Evolutionary conservation across 768 basidiomycete genomes (phyloP), one percentile per base, ranked within the genome.

Genomic region (Glaciozyma martinii): DNA sequence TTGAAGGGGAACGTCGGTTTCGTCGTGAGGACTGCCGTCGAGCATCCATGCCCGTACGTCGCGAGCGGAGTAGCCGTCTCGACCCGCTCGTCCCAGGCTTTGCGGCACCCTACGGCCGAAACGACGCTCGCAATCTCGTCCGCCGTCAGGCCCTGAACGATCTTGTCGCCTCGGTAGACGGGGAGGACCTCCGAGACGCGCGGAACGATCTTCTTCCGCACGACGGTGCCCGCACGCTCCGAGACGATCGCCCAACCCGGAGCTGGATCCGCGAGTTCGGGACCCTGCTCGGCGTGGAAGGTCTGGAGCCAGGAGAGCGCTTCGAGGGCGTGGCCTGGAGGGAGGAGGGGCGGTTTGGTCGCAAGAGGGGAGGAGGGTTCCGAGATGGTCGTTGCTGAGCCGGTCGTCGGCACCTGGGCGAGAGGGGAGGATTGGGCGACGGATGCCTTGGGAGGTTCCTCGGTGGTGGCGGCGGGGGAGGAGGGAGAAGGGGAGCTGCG

Each of bases 81-180:
- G 71, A 90, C 86, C 27, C 87, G 80, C 60, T 91, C 87, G 73
- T 95, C 92, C 92, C 92, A 95, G 32, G 82, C 81, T 75, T 84
- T 85, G 66, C 89, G 82, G 63, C 85, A 86, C 57, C 85, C 82
- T 47, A 82, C 81, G 66, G 85, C 86, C 12, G 81, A 81, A 23
- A 95, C 80, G 27, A 88, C 81, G 1, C 85, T 80, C 0, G 84
- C 85, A 43, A 97, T 80, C 75, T 99, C 94, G 73, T 95, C 93
- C 1, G 92, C 92, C 1, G 90, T 88, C 16, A 93, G 83, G 5
- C 92, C 91, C 74, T 97, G 89, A 57, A 98, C 86, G 66, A 97
- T 90, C 77, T 89, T 89, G 74, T 87, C 85, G 0, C 89, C 91
- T 71, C 85, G 86, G 76, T 90, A 86, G 5, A 98, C 84, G 0